These are phyloP conservation scores for Aspergillus viridinutans DNA, from an alignment of 2,329 filamentous ascomycete genomes.

Conservation along the genomic window DNA sequence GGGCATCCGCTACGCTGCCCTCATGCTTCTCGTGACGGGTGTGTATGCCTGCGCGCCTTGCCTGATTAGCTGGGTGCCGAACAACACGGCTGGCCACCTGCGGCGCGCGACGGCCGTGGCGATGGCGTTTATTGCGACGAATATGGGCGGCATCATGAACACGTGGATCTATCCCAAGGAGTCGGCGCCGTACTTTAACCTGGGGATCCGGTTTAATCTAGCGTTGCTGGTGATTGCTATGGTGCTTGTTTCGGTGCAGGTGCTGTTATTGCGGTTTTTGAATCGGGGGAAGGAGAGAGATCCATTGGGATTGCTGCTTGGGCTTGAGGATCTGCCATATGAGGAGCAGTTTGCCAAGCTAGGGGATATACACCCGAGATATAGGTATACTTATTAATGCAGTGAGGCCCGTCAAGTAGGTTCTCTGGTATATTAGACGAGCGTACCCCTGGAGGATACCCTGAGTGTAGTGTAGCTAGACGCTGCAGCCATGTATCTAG, in stretches of 20 bases:
- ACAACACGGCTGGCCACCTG: constrained; percentile 8
- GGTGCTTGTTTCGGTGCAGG: constrained; percentile 5
- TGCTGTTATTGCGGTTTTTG: constrained; percentile 2
- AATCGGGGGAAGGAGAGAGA: constrained; percentile 5
- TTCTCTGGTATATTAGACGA: too few relatives aligned
- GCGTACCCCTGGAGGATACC: too few relatives aligned
- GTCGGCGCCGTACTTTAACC: constrained; percentile 7
- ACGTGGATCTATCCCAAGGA: constrained; percentile 11
- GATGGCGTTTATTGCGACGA: constrained; percentile 8
- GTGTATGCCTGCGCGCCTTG: constrained; percentile 9
- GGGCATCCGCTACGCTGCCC: constrained; percentile 6
- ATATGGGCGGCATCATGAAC: constrained; percentile 7
- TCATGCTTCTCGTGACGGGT: constrained; percentile 7
- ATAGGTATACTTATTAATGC: constrained; percentile 12
- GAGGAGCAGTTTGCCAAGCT: constrained; percentile 9
- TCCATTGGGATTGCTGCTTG: neutral
- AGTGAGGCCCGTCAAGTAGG: too few relatives aligned
- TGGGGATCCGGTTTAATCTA: constrained; percentile 7
- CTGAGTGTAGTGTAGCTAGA: too few relatives aligned
- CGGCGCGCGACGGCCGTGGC: constrained; percentile 6
- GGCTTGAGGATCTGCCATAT: constrained; percentile 2
- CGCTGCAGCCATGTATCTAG: too few relatives aligned
- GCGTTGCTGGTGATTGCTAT: constrained; percentile 5
- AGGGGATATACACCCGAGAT: constrained; percentile 11
- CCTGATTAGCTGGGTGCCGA: constrained; percentile 11